A percentile compares a stretch with the other conserved stretches of the same genome.
Evolutionary conservation across 2,329 filamentous ascomycete genomes (phyloP).

Genomic region (Ceratocystis cubensis): DNA sequence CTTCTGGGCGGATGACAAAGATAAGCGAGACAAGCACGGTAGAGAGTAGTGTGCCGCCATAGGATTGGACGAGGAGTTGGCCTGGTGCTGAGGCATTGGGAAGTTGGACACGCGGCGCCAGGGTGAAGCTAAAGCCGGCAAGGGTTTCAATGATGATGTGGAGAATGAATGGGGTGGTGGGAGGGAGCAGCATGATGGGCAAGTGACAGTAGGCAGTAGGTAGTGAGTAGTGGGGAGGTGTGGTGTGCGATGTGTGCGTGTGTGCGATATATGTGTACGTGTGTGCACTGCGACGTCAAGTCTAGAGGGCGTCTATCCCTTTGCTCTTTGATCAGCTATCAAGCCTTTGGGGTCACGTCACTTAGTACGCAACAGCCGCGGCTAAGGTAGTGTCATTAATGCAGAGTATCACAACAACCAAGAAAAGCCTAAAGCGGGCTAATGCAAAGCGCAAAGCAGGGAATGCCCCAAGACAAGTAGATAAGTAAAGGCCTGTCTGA

Average conservation of each 20-base stretch:
- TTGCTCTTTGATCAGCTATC: too few species aligned
- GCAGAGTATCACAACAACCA: not conserved
- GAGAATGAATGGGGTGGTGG: slow-evolving; percentile 29
- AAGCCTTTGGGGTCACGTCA: too few species aligned
- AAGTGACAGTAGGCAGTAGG: not conserved
- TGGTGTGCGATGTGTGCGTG: not conserved
- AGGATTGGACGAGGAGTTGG: slow-evolving; percentile 34
- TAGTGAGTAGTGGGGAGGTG: not conserved
- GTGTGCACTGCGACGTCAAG: not conserved
- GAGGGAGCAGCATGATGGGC: slow-evolving; percentile 20
- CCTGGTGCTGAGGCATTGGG: slow-evolving; percentile 31
- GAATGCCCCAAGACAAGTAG: not conserved
- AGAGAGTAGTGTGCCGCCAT: slow-evolving; percentile 37
- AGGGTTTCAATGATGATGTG: slow-evolving; percentile 32
- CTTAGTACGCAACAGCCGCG: not conserved
- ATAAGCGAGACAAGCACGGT: slow-evolving; percentile 34
- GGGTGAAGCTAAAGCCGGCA: slow-evolving; percentile 37
- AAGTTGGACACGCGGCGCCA: slow-evolving; percentile 33
- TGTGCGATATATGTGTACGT: not conserved
- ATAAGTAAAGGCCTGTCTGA: not conserved
- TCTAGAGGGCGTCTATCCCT: too few species aligned
- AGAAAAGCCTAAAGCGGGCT: not conserved
- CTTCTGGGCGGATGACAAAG: slow-evolving; percentile 26
- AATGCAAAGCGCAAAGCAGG: not conserved
- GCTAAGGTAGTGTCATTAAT: not conserved